Conservation (phyloP, 495 filamentous ascomycete species). For the Penicillium nucicola region DNA sequence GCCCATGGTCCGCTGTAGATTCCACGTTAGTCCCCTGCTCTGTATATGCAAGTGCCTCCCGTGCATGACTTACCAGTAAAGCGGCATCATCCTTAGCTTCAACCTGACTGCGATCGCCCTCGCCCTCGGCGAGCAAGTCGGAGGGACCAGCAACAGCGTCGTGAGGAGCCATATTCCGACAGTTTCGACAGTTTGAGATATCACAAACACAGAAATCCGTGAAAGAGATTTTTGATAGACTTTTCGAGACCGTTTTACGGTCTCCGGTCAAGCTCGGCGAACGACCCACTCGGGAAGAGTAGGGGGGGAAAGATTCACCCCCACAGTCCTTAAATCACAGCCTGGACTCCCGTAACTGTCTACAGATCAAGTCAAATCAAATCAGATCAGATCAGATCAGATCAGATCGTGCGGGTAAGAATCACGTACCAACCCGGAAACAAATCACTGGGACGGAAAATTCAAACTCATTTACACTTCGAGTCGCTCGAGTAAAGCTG, state of each 20-base stretch:
- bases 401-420: background rate
- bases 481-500: no score
- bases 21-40: background rate
- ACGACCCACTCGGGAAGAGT: conserved; percentile 16
- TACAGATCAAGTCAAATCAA: no score
- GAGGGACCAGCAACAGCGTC: conserved; percentile 26
- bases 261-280: conserved; percentile 5
- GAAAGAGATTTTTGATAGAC: conserved; percentile 5
- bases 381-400: no score
- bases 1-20: conserved; percentile 40
- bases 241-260: conserved; percentile 6
- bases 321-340: background rate
- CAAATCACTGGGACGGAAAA: background rate
- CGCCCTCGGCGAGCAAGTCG: conserved; percentile 20
- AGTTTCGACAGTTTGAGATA: no score
- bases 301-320: conserved; percentile 3
- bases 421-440: conserved; percentile 1
- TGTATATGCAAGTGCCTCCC: background rate
- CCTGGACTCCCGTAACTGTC: no score
- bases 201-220: no score
- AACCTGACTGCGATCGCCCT: conserved; percentile 26
- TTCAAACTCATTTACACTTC: background rate
- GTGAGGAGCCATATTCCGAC: conserved; percentile 1
- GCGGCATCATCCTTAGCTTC: conserved; percentile 43
- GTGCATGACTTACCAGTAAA: conserved; percentile 32